Conservation (phyloP, 306 rosid species). For the cucumber (Cucumis sativus) region Cucumber_9930_V3 NC_026655.2:4007501-4008000, state of each 20-base stretch:
- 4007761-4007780: conserved; percentile 72
- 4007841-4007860: background rate
- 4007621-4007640: conserved; percentile 15
- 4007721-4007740: conserved; percentile 33
- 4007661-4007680: background rate
- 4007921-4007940: background rate
- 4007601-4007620: conserved; percentile 30
- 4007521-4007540: conserved; percentile 3
- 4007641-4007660: conserved; percentile 4
- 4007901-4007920: background rate
- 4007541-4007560: conserved; percentile 30
- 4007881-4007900: background rate
- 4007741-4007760: conserved; percentile 45
- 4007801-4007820: background rate
- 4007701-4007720: conserved; percentile 4
- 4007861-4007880: background rate
- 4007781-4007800: background rate
- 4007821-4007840: background rate
- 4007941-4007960: background rate
- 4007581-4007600: conserved; percentile 11
- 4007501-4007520: background rate
- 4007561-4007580: conserved; percentile 10
- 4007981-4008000: background rate
- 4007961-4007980: background rate
- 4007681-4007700: background rate